These are phyloP conservation scores for Dillenia turbinata DNA, from an alignment of 164 flowering plant species.

Conservation along the genomic window DNA sequence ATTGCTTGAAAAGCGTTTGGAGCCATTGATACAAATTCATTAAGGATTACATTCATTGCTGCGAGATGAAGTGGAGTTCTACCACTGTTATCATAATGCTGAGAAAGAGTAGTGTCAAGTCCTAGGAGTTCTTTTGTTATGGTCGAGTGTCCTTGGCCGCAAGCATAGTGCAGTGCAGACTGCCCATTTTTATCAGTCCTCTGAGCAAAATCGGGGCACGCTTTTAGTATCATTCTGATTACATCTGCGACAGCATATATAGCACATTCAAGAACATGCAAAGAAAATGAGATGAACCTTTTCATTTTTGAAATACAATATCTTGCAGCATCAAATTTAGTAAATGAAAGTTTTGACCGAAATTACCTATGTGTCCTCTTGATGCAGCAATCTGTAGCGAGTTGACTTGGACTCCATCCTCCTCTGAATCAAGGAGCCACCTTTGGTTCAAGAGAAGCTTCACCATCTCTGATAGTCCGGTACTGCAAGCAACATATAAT, in stretches of 20 bases:
- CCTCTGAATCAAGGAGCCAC: slow-evolving; percentile 6
- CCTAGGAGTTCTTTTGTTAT: slow-evolving; percentile 13
- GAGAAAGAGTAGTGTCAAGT: slow-evolving; percentile 5
- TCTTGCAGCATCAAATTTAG: too few species aligned
- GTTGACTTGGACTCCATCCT: too few species aligned
- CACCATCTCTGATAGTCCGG: slow-evolving; percentile 7
- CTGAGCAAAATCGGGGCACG: slow-evolving; percentile 3
- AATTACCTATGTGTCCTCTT: slow-evolving; percentile 17
- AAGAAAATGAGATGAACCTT: too few species aligned
- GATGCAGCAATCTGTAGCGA: too few species aligned
- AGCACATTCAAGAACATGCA: too few species aligned
- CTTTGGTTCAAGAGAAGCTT: slow-evolving; percentile 3
- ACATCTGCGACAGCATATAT: too few species aligned
- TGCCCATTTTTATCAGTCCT: slow-evolving; percentile 12
- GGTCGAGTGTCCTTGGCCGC: slow-evolving; percentile 8
- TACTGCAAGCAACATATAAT: slow-evolving; percentile 6
- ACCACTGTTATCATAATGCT: slow-evolving; percentile 11
- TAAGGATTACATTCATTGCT: slow-evolving; percentile 10
- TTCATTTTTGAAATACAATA: too few species aligned
- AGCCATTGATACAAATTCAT: slow-evolving; percentile 7
- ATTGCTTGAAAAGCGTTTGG: slow-evolving; percentile 8
- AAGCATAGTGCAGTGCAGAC: slow-evolving; percentile 31
- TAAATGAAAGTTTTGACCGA: too few species aligned
- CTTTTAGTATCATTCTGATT: slow-evolving; percentile 6
- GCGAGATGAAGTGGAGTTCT: slow-evolving; percentile 20